Percentiles rank a stretch among this genome's conserved stretches.
phyloP scores from a whole-genome alignment of 2,329 filamentous ascomycete genomes.

The Coleophoma crateriformis region DNA sequence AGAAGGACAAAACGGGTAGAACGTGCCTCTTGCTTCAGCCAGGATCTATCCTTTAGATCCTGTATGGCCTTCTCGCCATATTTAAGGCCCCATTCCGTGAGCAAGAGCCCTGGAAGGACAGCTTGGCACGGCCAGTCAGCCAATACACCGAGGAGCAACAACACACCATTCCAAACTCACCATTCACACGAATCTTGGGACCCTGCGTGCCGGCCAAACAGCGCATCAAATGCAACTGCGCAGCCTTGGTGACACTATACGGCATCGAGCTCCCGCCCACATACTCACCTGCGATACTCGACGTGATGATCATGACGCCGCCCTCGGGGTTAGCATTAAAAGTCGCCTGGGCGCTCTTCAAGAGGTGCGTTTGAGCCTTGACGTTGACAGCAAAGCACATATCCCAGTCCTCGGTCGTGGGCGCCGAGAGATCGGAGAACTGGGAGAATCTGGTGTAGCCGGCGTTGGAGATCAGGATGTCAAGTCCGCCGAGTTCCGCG shows the following conservation, averaged over 20 bases:
- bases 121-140: neutral
- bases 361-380: conserved; percentile 44
- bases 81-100: conserved; percentile 36
- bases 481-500: conserved; percentile 52
- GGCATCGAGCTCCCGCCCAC: conserved; percentile 10
- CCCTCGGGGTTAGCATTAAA: conserved; percentile 59
- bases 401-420: conserved; percentile 19
- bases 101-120: neutral
- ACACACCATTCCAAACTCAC: neutral
- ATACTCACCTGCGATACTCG: conserved; percentile 48
- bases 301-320: conserved; percentile 57
- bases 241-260: conserved; percentile 35
- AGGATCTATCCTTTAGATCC: conserved; percentile 40
- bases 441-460: conserved; percentile 24
- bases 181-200: conserved; percentile 55
- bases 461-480: conserved; percentile 61
- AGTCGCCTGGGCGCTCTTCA: conserved; percentile 50
- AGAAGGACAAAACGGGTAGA: neutral
- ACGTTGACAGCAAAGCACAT: conserved; percentile 58
- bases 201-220: conserved; percentile 58
- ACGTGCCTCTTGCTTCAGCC: conserved; percentile 49
- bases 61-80: conserved; percentile 48
- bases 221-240: conserved; percentile 58
- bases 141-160: too few species aligned
- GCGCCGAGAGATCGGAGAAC: conserved; percentile 15